Evolutionary conservation across 768 basidiomycete species (phyloP).

Genomic region (Harrya chromipes): DNA sequence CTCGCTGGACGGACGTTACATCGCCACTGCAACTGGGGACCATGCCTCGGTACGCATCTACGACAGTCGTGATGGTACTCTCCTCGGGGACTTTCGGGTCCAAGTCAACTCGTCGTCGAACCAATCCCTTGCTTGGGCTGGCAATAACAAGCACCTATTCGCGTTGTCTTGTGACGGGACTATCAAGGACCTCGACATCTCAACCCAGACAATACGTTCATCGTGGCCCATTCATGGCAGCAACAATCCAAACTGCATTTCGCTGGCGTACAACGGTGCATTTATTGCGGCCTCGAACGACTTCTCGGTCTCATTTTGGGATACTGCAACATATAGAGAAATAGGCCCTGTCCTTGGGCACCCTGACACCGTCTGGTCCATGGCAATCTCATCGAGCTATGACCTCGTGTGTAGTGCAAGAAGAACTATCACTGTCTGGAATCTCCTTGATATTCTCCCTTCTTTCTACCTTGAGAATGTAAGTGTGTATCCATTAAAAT

Average conservation of each 20-base stretch:
- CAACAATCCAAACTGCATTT: not conserved
- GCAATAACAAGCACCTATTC: not conserved
- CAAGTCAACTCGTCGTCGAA: not conserved
- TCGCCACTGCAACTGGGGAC: not conserved
- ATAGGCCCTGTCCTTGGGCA: not conserved
- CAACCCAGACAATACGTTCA: not conserved
- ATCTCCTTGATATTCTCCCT: not conserved
- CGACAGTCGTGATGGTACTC: not conserved
- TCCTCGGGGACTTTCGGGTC: not conserved
- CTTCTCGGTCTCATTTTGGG: not conserved
- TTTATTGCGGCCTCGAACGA: not conserved
- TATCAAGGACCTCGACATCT: not conserved
- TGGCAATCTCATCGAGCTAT: not conserved
- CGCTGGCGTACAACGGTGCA: not conserved
- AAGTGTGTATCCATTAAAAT: not conserved
- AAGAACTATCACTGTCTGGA: not conserved
- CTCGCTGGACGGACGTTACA: not conserved
- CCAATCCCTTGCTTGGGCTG: conserved; percentile 1
- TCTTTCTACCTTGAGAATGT: not conserved
- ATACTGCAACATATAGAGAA: not conserved
- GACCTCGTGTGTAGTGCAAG: not conserved
- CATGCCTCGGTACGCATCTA: not conserved
- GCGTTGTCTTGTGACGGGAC: not conserved
- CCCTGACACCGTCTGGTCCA: not conserved
- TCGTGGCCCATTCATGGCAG: not conserved